Evolutionary conservation across 2,329 filamentous ascomycete species (phyloP), one percentile per base, ranked within the genome.

Genomic region (Diaporthe destruens): DNA sequence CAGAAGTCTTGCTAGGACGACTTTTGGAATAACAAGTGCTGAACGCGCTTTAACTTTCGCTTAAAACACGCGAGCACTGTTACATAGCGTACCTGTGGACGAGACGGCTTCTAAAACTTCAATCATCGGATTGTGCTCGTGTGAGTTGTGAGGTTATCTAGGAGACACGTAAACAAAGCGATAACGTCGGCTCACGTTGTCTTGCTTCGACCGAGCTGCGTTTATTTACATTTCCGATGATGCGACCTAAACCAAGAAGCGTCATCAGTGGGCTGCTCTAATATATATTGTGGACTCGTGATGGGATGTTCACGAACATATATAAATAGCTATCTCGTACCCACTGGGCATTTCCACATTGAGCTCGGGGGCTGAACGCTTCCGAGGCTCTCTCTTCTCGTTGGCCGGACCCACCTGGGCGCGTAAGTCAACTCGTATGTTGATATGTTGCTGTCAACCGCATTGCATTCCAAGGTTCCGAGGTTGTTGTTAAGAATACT

Each of bases 221-320:
- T n/a, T 20, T 32, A n/a, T 7, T 20, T 12, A 1, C 25, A 16
- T 1, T 34, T 36, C 6, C 44, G 39, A 51, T 25, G 20, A 51
- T 51, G 14, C 61, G 23, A 16, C 32, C 32, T 7, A 20, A 12
- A 36, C 12, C n/a, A 49, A 23, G 44, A 23, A n/a, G 8, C 2
- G n/a, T 39, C 47, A 18, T 51, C 23, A 12, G 49, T 39, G 44
- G 42, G 12, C 42, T 23, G 42, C 5, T 34, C 34, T 63, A n/a
- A n/a, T n/a, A n/a, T n/a, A 34, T 65, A 65, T 49, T 34, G 59
- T 65, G 59, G 42, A 20, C 59, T 65, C 36, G 20, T 11, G 6
- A 18, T 51, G 3, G 11, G 6, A 18, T 51, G 3, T 36, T 23
- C 25, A 65, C 20, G 29, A 29, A 18, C 29, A 49, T 42, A 36